A percentile compares a stretch with the other conserved stretches of the same genome.
phyloP scores from a whole-genome alignment of 371 early-diverging fungal genomes.

The Apophysomyces variabilis region DNA sequence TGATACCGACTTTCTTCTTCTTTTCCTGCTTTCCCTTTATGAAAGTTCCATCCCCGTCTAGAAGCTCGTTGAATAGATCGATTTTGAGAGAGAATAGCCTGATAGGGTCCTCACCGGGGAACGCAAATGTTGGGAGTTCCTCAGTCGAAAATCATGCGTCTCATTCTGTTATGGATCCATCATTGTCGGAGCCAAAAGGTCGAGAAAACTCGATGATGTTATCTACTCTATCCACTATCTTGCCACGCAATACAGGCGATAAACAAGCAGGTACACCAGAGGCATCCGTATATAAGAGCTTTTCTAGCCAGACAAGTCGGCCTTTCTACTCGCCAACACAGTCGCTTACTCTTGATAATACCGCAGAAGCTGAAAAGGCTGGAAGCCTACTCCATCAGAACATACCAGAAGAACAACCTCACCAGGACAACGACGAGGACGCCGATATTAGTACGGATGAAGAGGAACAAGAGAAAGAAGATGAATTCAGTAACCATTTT shows the following conservation, averaged over 20 bases:
- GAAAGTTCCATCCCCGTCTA: neutral
- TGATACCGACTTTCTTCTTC: neutral
- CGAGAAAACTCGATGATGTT: conserved; percentile 31
- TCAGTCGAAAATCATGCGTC: neutral
- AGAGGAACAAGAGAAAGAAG: conserved; percentile 27
- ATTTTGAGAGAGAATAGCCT: neutral
- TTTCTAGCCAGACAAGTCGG: conserved; percentile 20
- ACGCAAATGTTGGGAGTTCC: neutral
- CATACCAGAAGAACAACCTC: neutral
- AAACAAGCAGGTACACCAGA: neutral
- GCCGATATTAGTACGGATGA: conserved; percentile 13
- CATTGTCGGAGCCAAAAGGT: neutral
- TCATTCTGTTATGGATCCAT: neutral
- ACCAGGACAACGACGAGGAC: conserved; percentile 4
- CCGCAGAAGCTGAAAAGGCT: neutral
- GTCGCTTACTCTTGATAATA: conserved; percentile 5
- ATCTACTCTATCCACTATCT: conserved; percentile 33
- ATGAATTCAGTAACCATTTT: conserved; percentile 35
- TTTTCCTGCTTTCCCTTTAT: neutral
- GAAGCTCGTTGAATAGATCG: neutral
- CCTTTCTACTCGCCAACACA: conserved; percentile 17
- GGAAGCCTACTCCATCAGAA: neutral
- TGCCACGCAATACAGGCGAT: conserved; percentile 18
- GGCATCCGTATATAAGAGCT: conserved; percentile 25
- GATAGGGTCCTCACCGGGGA: neutral